Evolutionary conservation across 2,329 filamentous ascomycete species (phyloP), one percentile per base, ranked within the genome.

Genomic region (Botrytis medusae): DNA sequence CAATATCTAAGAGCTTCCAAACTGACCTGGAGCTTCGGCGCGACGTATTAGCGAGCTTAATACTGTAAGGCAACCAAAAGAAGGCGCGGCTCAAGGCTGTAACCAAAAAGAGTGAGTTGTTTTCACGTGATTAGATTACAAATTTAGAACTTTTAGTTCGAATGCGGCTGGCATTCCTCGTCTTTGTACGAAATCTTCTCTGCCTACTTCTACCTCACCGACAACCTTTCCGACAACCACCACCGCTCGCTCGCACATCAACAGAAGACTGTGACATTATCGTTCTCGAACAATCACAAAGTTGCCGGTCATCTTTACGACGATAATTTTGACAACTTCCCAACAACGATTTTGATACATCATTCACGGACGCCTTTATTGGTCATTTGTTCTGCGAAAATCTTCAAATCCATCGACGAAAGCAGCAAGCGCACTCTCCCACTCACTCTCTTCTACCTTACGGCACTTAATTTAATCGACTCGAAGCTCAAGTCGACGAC

Each of bases 351-450:
- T 80, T 78, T 77, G 77, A 80, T 78, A 64, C 44, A 73, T 44
- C 40, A 69, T 74, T 76, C 78, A 71, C 85, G 85, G 88, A 90
- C 86, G 84, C 89, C 88, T 90, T 90, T 79, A 88, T 85, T 90
- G 88, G 88, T 89, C 72, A 62, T 76, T 74, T 74, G 76, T 77
- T 80, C 79, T 78, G 77, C 75, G 77, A 79, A 79, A 75, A 76
- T 76, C 62, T 79, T 77, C 71, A 62, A 74, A 74, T 74, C 72
- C 76, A 85, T 80, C 81, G 82, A 84, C 82, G 77, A 76, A 77
- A 75, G 77, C 77, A 77, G 78, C 77, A 72, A 69, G 71, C 71
- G 60, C 34, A 60, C 29, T 32, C 42, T 37, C 40, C 20, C 25
- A 59, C 40, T 18, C 29, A 29, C 42, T 34, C 18, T 37, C 32